Base-by-base conservation (phyloP, 495 filamentous ascomycete genomes). In the Aspergillus indologenus region DNA sequence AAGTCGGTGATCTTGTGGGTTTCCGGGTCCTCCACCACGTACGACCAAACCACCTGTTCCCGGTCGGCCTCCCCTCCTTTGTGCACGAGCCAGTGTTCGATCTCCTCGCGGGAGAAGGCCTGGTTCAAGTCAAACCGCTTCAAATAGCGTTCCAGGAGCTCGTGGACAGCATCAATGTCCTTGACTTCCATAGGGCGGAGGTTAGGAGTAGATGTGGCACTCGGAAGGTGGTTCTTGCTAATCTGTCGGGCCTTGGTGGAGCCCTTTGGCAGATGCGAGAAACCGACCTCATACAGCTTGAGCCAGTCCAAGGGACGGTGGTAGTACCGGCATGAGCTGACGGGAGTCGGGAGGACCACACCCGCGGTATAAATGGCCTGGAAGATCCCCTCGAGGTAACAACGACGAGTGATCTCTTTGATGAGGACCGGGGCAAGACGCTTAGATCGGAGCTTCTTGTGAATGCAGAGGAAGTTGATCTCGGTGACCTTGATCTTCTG, bases 291-390 rank as follows among this genome's bases (percentile, higher is more conserved):
- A 71, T 92, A 90, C 18, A 98, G 81, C 76, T 98, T 98, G 70
- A 89, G 76, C 95, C 95, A 98, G 74, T 98, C 87, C 54, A 98
- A 72, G 15, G 90, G 84, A 53, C 94, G 89, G 70, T 98, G 94
- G 68, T 87, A 98, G 78, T 98, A 98, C 48, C 93, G 83, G 72
- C 91, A 96, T 14, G 92, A 96, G 73, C 87, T 89, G 44, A 98
- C 82, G 2, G 94, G 95, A 26, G 85, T 93, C 7, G 94, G 95
- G 2, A 98, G 80, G 26, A 98, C 85, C 20, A 93, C 83, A 42
- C 94, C 94, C 23, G 85, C 94, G 1, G 95, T 98, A 74, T 96
- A 96, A 66, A 98, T 90, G 40, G 93, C 95, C 71, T 97, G 93
- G 79, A 85, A 98, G 60, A 96, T 87, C 3, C 85, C 87, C 44